phyloP scores from a whole-genome alignment of 441 rosid species.

The Gossypium schwendimanii region DNA sequence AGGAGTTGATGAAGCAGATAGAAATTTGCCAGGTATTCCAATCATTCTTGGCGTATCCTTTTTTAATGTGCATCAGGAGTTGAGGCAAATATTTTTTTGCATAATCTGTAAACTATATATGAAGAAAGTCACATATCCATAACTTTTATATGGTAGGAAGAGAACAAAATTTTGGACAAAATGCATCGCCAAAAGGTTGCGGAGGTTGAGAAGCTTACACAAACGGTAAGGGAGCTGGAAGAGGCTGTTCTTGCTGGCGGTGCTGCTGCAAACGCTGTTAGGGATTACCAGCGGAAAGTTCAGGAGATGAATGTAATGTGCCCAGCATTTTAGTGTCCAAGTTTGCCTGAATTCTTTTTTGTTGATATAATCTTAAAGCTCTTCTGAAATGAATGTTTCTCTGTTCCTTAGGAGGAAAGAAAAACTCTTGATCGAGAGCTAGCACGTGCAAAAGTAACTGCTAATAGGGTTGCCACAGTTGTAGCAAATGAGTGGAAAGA shows the following conservation, averaged over 20 bases:
- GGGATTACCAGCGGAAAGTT: slow-evolving; percentile 95
- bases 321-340: slow-evolving; percentile 7
- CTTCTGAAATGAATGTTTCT: slow-evolving; percentile 19
- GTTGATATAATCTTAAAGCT: slow-evolving; percentile 3
- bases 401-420: slow-evolving; percentile 68
- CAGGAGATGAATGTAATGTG: slow-evolving; percentile 92
- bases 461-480: slow-evolving; percentile 91
- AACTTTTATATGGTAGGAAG: slow-evolving; percentile 56
- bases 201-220: slow-evolving; percentile 96
- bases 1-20: slow-evolving; percentile 92
- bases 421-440: slow-evolving; percentile 95
- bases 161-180: slow-evolving; percentile 86
- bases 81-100: background rate
- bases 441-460: slow-evolving; percentile 96
- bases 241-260: slow-evolving; percentile 99
- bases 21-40: slow-evolving; percentile 85
- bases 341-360: slow-evolving; percentile 6
- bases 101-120: background rate
- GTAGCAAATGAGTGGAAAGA: slow-evolving; percentile 99
- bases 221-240: slow-evolving; percentile 93
- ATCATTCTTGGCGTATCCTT: slow-evolving; percentile 9
- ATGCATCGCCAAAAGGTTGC: slow-evolving; percentile 98
- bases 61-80: background rate
- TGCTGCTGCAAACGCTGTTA: slow-evolving; percentile 96
- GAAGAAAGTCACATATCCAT: slow-evolving; percentile 10